These are phyloP conservation scores for Sporobolomyces pararoseus DNA, from an alignment of 768 basidiomycete genomes.

Conservation along the genomic window DNA sequence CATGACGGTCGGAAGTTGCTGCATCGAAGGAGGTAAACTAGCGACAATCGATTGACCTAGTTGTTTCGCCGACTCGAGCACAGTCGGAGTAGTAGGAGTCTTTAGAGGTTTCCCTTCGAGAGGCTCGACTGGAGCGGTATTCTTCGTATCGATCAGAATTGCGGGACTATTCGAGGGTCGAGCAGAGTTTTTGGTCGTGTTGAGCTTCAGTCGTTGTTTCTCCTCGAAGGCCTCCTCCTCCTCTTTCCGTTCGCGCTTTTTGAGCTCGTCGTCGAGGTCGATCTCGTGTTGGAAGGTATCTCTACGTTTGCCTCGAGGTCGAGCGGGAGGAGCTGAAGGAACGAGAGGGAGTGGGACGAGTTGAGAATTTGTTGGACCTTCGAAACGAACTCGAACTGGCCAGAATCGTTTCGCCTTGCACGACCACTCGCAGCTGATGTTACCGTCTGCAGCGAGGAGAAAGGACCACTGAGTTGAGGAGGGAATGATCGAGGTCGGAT, in stretches of 20 bases:
- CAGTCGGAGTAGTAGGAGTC: slow-evolving; percentile 9
- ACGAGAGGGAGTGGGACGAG: not conserved
- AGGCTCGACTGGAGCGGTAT: not conserved
- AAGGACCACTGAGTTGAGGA: slow-evolving; percentile 19
- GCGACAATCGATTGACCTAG: slow-evolving; percentile 16
- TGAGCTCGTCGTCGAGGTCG: slow-evolving; percentile 23
- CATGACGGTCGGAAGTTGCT: slow-evolving; percentile 10
- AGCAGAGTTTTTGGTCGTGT: slow-evolving; percentile 6
- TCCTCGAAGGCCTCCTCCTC: slow-evolving; percentile 1
- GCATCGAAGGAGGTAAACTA: slow-evolving; percentile 13
- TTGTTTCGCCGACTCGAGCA: slow-evolving; percentile 22
- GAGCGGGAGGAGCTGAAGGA: not conserved
- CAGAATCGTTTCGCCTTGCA: slow-evolving; percentile 40
- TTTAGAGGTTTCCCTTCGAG: not conserved
- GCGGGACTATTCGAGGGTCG: slow-evolving; percentile 6
- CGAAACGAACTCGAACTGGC: slow-evolving; percentile 32
- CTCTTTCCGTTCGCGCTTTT: slow-evolving; percentile 4
- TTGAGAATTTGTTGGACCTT: not conserved
- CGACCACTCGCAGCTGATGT: slow-evolving; percentile 18
- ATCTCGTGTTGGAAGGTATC: slow-evolving; percentile 29
- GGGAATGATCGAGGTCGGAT: not conserved
- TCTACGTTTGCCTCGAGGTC: slow-evolving; percentile 9
- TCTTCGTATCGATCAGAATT: slow-evolving; percentile 12
- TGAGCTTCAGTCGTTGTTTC: slow-evolving; percentile 3
- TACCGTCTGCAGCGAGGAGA: not conserved